These are phyloP conservation scores for Leptoxyphium fumago DNA, from an alignment of 2,329 filamentous ascomycete genomes.

Conservation along the genomic window DNA sequence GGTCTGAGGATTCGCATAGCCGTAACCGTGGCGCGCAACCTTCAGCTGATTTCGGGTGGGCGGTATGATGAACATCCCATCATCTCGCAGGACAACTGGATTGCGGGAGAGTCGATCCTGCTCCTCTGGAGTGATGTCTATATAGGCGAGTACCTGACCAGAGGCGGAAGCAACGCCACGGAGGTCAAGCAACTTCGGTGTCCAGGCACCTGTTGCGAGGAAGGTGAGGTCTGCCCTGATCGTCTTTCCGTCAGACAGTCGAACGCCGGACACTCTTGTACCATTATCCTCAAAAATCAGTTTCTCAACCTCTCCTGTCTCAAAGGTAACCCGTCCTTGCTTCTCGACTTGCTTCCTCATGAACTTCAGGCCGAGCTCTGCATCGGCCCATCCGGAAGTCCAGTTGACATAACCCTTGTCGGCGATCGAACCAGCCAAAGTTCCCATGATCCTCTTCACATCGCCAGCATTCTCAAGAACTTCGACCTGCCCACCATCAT, in stretches of 20 bases:
- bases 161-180: conserved; percentile 63
- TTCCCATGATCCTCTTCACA: conserved; percentile 25
- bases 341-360: conserved; percentile 39
- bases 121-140: conserved; percentile 59
- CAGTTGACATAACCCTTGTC: conserved; percentile 60
- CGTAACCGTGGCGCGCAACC: conserved; percentile 36
- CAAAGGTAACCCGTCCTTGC: conserved; percentile 38
- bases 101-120: conserved; percentile 47
- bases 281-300: conserved; percentile 24
- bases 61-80: conserved; percentile 61
- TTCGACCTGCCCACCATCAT: conserved; percentile 21
- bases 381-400: conserved; percentile 67
- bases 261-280: conserved; percentile 40
- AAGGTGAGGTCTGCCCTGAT: conserved; percentile 58
- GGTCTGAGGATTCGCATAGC: conserved; percentile 32
- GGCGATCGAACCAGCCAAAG: conserved; percentile 33
- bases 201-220: conserved; percentile 81
- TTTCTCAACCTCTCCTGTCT: conserved; percentile 33
- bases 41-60: conserved; percentile 36
- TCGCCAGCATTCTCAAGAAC: conserved; percentile 23
- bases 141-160: conserved; percentile 66
- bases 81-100: conserved; percentile 61
- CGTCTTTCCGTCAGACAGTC: conserved; percentile 33
- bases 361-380: conserved; percentile 54
- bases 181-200: conserved; percentile 60